A percentile compares a stretch with the other conserved stretches of the same genome.
phyloP scores from a whole-genome alignment of 129 eudicot species.

The Chrysanthemum makinoi region DNA sequence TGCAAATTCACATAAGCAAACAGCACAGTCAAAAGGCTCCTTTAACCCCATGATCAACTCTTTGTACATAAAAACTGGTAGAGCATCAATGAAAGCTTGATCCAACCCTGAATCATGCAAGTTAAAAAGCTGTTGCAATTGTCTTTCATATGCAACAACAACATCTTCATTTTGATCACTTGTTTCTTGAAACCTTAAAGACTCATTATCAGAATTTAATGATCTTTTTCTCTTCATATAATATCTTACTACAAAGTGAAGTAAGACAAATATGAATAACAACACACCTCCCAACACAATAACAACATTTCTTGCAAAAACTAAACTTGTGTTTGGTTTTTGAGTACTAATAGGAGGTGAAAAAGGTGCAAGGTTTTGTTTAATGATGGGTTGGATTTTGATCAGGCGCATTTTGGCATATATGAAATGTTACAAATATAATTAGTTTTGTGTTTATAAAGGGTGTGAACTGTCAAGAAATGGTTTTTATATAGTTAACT shows the following conservation, averaged over 20 bases:
- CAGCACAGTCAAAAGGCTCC: conserved; percentile 99
- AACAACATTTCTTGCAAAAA: conserved; percentile 43
- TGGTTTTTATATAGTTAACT: conserved; percentile 25
- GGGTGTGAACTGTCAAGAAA: conserved; percentile 21
- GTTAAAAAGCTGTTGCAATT: conserved; percentile 74
- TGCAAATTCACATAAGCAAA: conserved; percentile 80
- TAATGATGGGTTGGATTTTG: conserved; percentile 30
- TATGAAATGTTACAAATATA: conserved; percentile 26
- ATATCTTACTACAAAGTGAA: conserved; percentile 59
- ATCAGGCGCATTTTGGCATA: conserved; percentile 28
- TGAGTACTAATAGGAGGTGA: conserved; percentile 32
- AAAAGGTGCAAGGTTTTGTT: conserved; percentile 32
- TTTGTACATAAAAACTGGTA: conserved; percentile 80
- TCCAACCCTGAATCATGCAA: conserved; percentile 90
- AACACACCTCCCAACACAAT: conserved; percentile 57
- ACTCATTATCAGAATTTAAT: conserved; percentile 35
- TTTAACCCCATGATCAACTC: conserved; percentile 60
- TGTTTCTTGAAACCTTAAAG: conserved; percentile 54
- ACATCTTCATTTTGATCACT: conserved; percentile 30
- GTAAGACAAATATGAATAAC: conserved; percentile 54
- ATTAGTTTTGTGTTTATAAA: conserved; percentile 24
- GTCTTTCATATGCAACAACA: conserved; percentile 54
- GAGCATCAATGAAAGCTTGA: conserved; percentile 78
- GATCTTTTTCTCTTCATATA: conserved; percentile 47
- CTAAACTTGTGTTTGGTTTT: conserved; percentile 48